phyloP scores from a whole-genome alignment of 2,329 filamentous ascomycete species.

The Fusarium staphyleae region DNA sequence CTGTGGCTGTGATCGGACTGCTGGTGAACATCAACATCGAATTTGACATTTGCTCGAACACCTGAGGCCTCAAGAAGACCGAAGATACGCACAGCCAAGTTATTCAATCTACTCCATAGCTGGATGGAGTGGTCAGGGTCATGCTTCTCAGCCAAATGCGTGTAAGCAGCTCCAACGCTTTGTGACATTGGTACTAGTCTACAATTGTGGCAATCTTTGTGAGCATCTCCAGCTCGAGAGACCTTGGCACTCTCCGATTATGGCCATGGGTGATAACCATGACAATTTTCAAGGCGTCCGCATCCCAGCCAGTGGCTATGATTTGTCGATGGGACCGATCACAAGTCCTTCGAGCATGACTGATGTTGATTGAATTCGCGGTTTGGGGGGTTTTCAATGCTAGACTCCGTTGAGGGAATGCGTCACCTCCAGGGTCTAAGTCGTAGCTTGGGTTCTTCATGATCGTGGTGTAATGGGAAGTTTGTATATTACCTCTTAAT shows the following conservation, averaged over 20 bases:
- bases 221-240: neutral
- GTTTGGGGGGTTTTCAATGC: no score
- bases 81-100: neutral
- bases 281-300: neutral
- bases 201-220: slow-evolving; percentile 6
- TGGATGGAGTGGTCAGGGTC: no score
- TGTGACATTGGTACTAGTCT: slow-evolving; percentile 18
- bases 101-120: neutral
- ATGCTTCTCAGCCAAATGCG: neutral
- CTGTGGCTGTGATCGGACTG: neutral
- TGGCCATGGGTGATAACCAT: slow-evolving; percentile 6
- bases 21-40: rapidly evolving
- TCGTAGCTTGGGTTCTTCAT: no score
- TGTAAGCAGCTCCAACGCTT: neutral
- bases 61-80: neutral
- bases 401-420: no score
- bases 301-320: neutral
- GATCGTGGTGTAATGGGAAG: no score
- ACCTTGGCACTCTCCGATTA: rapidly evolving
- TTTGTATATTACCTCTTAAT: no score
- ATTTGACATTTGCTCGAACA: rapidly evolving
- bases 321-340: neutral
- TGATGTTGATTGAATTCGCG: no score
- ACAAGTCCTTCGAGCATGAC: no score
- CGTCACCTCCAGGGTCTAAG: no score